These are phyloP conservation scores for Skeletonema costatum DNA, from an alignment of 108 stramenopile genomes.

Conservation along the genomic window DNA sequence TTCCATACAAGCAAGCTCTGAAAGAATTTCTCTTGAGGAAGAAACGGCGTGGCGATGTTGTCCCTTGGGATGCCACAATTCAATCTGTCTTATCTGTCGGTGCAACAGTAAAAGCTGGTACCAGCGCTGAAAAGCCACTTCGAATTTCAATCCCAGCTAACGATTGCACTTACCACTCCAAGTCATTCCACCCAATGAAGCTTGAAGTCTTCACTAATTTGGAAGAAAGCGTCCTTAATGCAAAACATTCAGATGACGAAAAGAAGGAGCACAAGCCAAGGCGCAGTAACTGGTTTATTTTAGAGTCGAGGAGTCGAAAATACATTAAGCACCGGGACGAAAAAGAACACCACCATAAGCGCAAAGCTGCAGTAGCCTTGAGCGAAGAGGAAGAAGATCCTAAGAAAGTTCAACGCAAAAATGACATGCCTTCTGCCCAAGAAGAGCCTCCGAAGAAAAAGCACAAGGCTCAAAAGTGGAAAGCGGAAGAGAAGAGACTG, in stretches of 20 bases:
- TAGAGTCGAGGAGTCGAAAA: conserved; percentile 57
- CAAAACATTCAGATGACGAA: conserved; percentile 32
- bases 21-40: conserved; percentile 83
- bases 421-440: neutral
- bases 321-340: conserved; percentile 59
- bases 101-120: conserved; percentile 66
- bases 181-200: conserved; percentile 70
- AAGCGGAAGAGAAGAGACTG: conserved; percentile 65
- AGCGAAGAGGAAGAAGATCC: conserved; percentile 8
- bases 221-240: conserved; percentile 33
- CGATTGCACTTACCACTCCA: conserved; percentile 63
- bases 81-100: conserved; percentile 78
- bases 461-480: conserved; percentile 79
- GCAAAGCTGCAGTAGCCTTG: conserved; percentile 14
- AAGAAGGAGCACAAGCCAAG: conserved; percentile 43
- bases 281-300: conserved; percentile 54
- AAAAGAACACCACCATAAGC: conserved; percentile 42
- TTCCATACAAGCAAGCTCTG: conserved; percentile 84
- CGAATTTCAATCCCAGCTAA: conserved; percentile 63
- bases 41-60: conserved; percentile 71
- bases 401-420: conserved; percentile 6
- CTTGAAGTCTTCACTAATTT: conserved; percentile 65
- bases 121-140: conserved; percentile 67
- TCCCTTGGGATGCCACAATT: conserved; percentile 83
- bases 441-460: conserved; percentile 14